These are phyloP conservation scores for Verticillium longisporum DNA, from an alignment of 2,329 filamentous ascomycete genomes.

Conservation along the genomic window DNA sequence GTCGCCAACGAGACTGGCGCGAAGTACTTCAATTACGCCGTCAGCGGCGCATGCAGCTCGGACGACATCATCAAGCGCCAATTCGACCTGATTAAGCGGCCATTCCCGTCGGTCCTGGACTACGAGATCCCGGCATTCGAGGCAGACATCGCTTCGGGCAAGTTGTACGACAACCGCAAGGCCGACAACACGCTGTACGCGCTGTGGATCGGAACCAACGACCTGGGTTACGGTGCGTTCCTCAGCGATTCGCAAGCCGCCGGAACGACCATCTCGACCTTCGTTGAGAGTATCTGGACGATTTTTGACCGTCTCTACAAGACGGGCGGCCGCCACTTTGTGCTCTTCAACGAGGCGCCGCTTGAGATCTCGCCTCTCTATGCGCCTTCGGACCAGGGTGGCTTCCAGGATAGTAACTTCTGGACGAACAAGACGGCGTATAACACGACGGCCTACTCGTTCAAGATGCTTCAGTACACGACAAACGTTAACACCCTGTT, in stretches of 20 bases:
- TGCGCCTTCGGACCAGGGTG: conserved; percentile 36
- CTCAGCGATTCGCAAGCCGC: conserved; percentile 55
- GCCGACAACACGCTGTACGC: conserved; percentile 61
- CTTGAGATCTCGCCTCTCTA: conserved; percentile 65
- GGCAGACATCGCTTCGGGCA: conserved; percentile 36
- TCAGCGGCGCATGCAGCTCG: conserved; percentile 65
- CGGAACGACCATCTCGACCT: conserved; percentile 56
- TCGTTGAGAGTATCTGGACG: conserved; percentile 61
- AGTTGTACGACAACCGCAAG: conserved; percentile 36
- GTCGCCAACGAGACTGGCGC: conserved; percentile 53
- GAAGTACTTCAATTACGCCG: conserved; percentile 61
- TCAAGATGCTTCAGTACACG: conserved; percentile 40
- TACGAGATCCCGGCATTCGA: conserved; percentile 54
- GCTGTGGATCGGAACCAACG: conserved; percentile 79
- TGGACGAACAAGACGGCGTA: conserved; percentile 38
- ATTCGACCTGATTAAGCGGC: conserved; percentile 39
- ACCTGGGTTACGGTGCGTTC: conserved; percentile 61
- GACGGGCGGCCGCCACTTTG: conserved; percentile 62
- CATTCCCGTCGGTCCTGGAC: conserved; percentile 56
- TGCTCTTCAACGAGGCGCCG: conserved; percentile 63
- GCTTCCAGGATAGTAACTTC: conserved; percentile 32
- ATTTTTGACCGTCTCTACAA: conserved; percentile 57
- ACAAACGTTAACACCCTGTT: conserved; percentile 41
- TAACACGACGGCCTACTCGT: conserved; percentile 38
- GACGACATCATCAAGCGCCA: conserved; percentile 57